Percentiles rank a stretch among this genome's conserved stretches.
phyloP scores from a whole-genome alignment of 441 rosid genomes.

The Erysimum pusillum region DNA sequence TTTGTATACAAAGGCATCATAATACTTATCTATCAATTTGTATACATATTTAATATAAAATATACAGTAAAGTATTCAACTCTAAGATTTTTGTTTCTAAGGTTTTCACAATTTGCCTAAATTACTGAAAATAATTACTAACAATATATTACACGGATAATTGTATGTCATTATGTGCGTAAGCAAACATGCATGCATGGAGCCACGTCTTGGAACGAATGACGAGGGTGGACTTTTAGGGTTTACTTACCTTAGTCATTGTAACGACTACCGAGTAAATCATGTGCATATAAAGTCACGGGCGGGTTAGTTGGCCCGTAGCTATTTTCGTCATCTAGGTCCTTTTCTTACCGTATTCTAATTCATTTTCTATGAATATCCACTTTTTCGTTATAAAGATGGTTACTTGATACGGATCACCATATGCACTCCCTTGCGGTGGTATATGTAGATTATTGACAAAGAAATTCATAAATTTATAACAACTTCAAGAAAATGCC shows the following conservation, averaged over 20 bases:
- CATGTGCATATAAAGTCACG: constrained; percentile 26
- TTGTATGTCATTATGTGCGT: constrained; percentile 13
- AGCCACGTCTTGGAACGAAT: constrained; percentile 30
- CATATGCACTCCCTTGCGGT: constrained; percentile 9
- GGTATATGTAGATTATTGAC: not conserved
- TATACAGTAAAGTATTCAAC: too few species aligned
- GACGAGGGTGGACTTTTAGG: constrained; percentile 26
- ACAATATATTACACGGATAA: too few species aligned
- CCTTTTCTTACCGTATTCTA: not conserved
- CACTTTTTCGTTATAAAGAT: not conserved
- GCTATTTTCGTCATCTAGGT: constrained; percentile 9
- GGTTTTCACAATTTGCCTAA: not conserved
- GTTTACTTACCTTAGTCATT: constrained; percentile 11
- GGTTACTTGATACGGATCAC: constrained; percentile 1
- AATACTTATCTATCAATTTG: too few species aligned
- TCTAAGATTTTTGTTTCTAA: not conserved
- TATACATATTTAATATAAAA: too few species aligned
- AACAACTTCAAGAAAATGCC: constrained; percentile 20
- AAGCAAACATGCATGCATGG: constrained; percentile 33
- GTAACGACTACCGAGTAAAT: constrained; percentile 25
- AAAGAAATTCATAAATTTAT: not conserved
- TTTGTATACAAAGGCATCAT: too few species aligned
- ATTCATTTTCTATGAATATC: not conserved
- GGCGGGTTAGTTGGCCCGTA: constrained; percentile 11
- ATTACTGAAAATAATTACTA: not conserved